Evolutionary conservation across 2,329 filamentous ascomycete genomes (phyloP).

Genomic region (Ceratocystis huliohia): DNA sequence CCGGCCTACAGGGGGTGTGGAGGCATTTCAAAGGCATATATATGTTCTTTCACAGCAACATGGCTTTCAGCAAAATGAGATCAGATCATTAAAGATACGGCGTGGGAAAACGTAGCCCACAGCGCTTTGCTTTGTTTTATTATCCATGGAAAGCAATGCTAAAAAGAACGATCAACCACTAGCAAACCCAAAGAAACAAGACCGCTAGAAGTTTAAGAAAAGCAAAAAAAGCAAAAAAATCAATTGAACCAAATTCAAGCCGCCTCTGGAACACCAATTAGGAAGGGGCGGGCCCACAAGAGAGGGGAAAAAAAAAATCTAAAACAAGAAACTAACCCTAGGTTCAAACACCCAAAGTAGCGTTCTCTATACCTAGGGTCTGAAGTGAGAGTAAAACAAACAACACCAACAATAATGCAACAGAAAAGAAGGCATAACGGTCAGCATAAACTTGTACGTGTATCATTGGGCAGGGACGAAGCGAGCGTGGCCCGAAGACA

Average conservation of each 20-base stretch:
- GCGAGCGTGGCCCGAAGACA: constrained; percentile 3
- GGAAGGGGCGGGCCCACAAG: neutral
- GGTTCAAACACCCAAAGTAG: too few species aligned
- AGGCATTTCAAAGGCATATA: neutral
- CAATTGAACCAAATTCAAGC: neutral
- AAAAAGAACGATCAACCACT: neutral
- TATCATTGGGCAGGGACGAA: neutral
- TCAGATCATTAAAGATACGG: neutral
- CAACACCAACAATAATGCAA: neutral
- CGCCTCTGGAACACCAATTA: neutral
- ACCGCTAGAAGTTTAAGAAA: neutral
- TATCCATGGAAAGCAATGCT: constrained; percentile 5
- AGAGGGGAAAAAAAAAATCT: neutral
- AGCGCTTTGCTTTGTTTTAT: neutral
- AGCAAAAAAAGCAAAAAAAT: neutral
- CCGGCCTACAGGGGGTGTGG: too few species aligned
- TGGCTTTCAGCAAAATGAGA: neutral
- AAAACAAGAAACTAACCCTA: constrained; percentile 5
- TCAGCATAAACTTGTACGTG: neutral
- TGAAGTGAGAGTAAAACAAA: neutral
- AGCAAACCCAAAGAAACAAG: neutral
- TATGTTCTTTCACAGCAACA: neutral
- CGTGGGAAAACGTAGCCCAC: neutral
- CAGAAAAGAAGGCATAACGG: constrained; percentile 1
- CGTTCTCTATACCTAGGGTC: neutral